Evolutionary conservation across 441 rosid genomes (phyloP), one percentile per base, ranked within the genome.

Genomic region (Jatropha podagrica): DNA sequence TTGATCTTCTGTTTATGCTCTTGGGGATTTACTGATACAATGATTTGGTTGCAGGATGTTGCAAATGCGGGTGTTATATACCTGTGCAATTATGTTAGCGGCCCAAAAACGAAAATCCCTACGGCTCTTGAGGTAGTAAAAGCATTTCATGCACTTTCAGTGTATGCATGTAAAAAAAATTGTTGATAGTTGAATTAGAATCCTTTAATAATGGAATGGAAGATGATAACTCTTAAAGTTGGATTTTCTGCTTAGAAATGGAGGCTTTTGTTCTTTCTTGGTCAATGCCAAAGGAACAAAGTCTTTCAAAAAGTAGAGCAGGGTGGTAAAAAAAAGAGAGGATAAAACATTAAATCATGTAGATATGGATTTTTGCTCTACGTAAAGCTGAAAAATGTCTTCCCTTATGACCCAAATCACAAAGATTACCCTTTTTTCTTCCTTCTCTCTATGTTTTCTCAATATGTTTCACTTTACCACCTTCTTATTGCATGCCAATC

Each of bases 61-160:
- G 88, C 98, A 7, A 92, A 86, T 84, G 79, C 83, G 78, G 97
- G 98, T 66, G 83, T 96, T 72, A 70, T 80, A 74, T 88, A 87
- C 85, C 85, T 96, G 69, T 88, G 97, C 78, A 83, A 80, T 78
- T 81, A 87, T 80, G 88, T 88, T 76, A 86, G 86, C 14, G 96
- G 97, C 59, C 85, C 85, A 74, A 85, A 78, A 75, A 73, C 65
- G 65, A 78, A 84, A 72, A 79, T 88, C 84, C 91, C 95, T 2
- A 89, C 90, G 79, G 75, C 81, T 76, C 79, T 91, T 58, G 90
- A 90, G 98, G 98, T 94, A 73, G 68, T 79, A 76, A 68, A 65
- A 64, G 48, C 27, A 56, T 67, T 73, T 55, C 23, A 41, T 10
- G 40, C 40, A 18, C 3, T 75, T 66, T 58, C 26, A 40, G 44